These are phyloP conservation scores for Salix dunnii DNA, from an alignment of 345 rosid species.

Conservation along the genomic window DNA sequence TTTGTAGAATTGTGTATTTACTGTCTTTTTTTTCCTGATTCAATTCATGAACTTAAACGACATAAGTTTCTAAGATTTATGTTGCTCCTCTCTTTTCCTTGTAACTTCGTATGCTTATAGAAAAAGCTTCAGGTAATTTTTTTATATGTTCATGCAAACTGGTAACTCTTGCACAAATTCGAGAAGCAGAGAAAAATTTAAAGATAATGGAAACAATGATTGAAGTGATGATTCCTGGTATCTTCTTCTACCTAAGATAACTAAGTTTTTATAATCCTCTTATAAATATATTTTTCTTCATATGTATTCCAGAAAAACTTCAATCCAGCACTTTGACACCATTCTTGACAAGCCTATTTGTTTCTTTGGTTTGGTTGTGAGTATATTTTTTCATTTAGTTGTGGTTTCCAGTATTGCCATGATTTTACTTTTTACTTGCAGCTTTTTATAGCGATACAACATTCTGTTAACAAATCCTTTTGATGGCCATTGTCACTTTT, in stretches of 20 bases:
- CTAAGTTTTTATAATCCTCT: neutral
- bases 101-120: neutral
- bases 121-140: slow-evolving; percentile 2
- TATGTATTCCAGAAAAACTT: neutral
- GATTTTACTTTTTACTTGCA: no score
- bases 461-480: no score
- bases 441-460: no score
- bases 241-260: slow-evolving; percentile 14
- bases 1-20: neutral
- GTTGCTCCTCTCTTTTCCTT: neutral
- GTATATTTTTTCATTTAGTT: no score
- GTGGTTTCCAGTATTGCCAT: no score
- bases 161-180: slow-evolving; percentile 86
- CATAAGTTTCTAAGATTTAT: neutral
- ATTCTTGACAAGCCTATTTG: no score
- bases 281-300: neutral
- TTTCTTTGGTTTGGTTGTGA: no score
- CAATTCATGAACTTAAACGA: neutral
- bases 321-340: neutral
- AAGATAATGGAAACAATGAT: slow-evolving; percentile 82
- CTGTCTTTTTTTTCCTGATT: neutral
- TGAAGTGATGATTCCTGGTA: slow-evolving; percentile 95
- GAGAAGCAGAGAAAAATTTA: slow-evolving; percentile 93
- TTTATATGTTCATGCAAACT: slow-evolving; percentile 21
- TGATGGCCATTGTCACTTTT: no score